phyloP scores from a whole-genome alignment of 768 basidiomycete species.

The Pulveroboletus frians region DNA sequence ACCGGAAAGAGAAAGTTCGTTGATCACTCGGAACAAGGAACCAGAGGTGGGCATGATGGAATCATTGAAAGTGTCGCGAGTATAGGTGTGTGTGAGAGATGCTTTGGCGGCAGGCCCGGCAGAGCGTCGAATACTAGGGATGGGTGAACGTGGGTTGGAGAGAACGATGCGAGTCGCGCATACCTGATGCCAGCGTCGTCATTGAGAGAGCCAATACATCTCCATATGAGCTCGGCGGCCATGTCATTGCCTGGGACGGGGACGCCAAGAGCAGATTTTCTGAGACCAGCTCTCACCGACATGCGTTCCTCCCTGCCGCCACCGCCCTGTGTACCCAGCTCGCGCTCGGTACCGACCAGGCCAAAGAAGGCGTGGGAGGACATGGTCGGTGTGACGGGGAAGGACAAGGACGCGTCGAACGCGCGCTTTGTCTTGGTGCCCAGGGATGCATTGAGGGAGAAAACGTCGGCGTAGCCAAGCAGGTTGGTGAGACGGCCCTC shows the following conservation, averaged over 20 bases:
- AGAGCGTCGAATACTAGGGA: constrained; percentile 68
- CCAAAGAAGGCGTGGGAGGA: constrained; percentile 65
- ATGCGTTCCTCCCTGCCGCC: constrained; percentile 35
- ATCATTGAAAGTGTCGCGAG: constrained; percentile 45
- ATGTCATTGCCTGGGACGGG: constrained; percentile 55
- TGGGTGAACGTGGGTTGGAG: constrained; percentile 1
- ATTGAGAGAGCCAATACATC: constrained; percentile 67
- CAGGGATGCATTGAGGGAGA: constrained; percentile 76
- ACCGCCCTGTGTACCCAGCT: constrained; percentile 42
- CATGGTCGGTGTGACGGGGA: constrained; percentile 59
- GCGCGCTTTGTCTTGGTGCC: constrained; percentile 86
- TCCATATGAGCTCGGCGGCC: constrained; percentile 75
- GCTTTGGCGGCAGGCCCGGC: constrained; percentile 83
- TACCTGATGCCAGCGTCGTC: constrained; percentile 82
- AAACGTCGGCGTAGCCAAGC: constrained; percentile 85
- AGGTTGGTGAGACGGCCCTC: constrained; percentile 81
- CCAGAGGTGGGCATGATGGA: constrained; percentile 25
- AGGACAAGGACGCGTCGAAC: constrained; percentile 63
- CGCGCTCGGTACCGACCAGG: constrained; percentile 70
- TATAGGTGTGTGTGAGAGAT: constrained; percentile 71
- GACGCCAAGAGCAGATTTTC: constrained; percentile 14
- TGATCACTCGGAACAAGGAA: constrained; percentile 16
- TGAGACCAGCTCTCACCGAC: constrained; percentile 64
- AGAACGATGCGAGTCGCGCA: not conserved
- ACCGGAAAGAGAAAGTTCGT: constrained; percentile 18